phyloP scores from a whole-genome alignment of 192 early-diverging fungal species.

The Geranomyces michiganensis region DNA sequence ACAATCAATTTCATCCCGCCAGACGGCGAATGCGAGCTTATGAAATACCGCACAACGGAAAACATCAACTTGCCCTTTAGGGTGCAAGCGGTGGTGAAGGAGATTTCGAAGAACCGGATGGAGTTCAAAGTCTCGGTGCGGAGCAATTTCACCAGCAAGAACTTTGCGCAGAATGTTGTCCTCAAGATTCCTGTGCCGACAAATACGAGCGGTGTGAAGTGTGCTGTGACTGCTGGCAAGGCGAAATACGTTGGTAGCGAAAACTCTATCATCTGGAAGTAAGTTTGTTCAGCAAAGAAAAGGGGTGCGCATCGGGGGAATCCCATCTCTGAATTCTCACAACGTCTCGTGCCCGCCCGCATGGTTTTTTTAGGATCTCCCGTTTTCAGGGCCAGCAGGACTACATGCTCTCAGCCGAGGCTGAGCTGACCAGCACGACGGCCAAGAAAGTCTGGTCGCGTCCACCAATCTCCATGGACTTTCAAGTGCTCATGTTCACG shows the following conservation, averaged over 20 bases:
- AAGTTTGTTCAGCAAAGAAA: too few relatives aligned
- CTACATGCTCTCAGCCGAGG: conserved; percentile 77
- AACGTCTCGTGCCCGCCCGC: too few relatives aligned
- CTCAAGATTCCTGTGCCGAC: conserved; percentile 90
- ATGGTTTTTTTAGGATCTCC: conserved; percentile 62
- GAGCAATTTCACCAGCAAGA: conserved; percentile 85
- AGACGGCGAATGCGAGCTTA: conserved; percentile 96
- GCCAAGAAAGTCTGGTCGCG: conserved; percentile 89
- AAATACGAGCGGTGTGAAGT: conserved; percentile 81
- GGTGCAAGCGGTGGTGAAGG: conserved; percentile 89
- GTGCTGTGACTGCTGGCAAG: conserved; percentile 78
- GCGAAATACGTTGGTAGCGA: conserved; percentile 95
- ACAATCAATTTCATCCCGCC: conserved; percentile 98
- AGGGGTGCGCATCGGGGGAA: neutral
- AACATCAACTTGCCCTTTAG: conserved; percentile 95
- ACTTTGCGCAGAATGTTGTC: conserved; percentile 87
- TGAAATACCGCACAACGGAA: conserved; percentile 92
- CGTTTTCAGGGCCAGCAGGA: conserved; percentile 92
- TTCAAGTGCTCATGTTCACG: conserved; percentile 96
- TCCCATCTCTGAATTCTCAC: neutral
- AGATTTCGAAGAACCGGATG: conserved; percentile 76
- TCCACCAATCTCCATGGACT: conserved; percentile 94
- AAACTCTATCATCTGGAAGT: conserved; percentile 96
- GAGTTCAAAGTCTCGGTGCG: conserved; percentile 91
- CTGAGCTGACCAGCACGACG: conserved; percentile 80